Percentiles rank a stretch among this genome's conserved stretches.
Evolutionary conservation across 2,329 filamentous ascomycete species (phyloP).

Genomic region (Calonectria multiphialidica): DNA sequence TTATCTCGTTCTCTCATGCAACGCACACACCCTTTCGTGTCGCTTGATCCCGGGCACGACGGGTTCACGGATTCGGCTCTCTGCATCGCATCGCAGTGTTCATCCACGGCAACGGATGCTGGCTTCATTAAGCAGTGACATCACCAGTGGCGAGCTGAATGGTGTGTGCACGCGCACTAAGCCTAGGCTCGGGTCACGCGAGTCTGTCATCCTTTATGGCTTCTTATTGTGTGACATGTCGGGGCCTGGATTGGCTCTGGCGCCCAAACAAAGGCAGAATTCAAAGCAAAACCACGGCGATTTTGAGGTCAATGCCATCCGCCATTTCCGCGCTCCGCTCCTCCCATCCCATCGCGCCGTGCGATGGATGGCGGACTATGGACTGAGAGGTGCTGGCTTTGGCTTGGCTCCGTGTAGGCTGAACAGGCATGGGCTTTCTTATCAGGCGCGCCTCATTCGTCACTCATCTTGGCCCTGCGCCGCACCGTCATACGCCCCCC

Average conservation of each 20-base stretch:
- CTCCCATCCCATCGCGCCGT: background rate
- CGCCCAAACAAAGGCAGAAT: constrained; percentile 5
- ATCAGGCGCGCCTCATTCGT: constrained; percentile 40
- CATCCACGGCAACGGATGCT: constrained; percentile 6
- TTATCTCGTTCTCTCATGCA: constrained; percentile 17
- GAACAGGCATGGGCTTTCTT: constrained; percentile 31
- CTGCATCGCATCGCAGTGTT: constrained; percentile 4
- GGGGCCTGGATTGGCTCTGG: background rate
- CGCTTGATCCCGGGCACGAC: background rate
- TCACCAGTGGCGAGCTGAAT: constrained; percentile 12
- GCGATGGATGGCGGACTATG: background rate
- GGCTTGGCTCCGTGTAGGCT: constrained; percentile 4
- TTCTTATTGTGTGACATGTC: constrained; percentile 6
- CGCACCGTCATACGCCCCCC: constrained; percentile 36
- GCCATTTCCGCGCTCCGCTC: constrained; percentile 21
- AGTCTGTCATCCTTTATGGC: constrained; percentile 13
- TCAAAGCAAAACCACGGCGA: background rate
- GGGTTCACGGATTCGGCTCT: background rate
- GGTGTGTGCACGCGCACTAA: constrained; percentile 7
- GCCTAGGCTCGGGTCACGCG: constrained; percentile 20
- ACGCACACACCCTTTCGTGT: background rate
- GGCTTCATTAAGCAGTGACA: constrained; percentile 18
- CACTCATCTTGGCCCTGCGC: constrained; percentile 31
- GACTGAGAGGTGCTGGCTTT: background rate
- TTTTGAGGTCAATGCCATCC: constrained; percentile 8